Evolutionary conservation across 306 rosid species (phyloP).

Genomic region (Cucurbita ficifolia): DNA sequence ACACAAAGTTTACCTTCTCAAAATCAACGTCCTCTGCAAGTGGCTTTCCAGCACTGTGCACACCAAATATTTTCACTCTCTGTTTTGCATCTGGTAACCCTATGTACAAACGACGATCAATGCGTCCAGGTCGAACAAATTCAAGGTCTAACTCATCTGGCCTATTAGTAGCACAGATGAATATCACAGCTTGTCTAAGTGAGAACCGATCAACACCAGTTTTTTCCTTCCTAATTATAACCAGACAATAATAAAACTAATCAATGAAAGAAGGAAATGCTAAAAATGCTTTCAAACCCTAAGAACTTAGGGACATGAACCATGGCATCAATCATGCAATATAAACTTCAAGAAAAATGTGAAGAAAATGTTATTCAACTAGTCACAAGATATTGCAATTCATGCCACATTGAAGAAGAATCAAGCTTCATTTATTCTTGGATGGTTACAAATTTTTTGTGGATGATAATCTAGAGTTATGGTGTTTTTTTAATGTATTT

Average conservation of each 20-base stretch:
- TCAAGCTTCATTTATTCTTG: no score
- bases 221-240: constrained; percentile 60
- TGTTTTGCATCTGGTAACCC: constrained; percentile 93
- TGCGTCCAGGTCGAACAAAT: constrained; percentile 79
- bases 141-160: constrained; percentile 89
- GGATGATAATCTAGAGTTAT: no score
- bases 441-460: no score
- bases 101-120: constrained; percentile 88
- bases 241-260: neutral
- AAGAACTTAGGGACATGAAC: no score
- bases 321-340: no score
- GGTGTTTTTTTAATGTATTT: no score
- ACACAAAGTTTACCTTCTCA: constrained; percentile 37
- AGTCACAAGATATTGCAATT: no score
- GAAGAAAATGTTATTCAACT: no score
- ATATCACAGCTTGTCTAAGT: constrained; percentile 91
- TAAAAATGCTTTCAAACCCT: neutral
- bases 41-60: constrained; percentile 68
- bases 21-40: constrained; percentile 78
- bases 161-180: constrained; percentile 91
- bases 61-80: constrained; percentile 69
- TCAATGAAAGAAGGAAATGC: neutral
- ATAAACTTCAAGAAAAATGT: no score
- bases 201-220: constrained; percentile 77
- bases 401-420: no score